Evolutionary conservation across 2,329 filamentous ascomycete genomes (phyloP), one percentile per base, ranked within the genome.

Genomic region (Aspergillus tanneri): DNA sequence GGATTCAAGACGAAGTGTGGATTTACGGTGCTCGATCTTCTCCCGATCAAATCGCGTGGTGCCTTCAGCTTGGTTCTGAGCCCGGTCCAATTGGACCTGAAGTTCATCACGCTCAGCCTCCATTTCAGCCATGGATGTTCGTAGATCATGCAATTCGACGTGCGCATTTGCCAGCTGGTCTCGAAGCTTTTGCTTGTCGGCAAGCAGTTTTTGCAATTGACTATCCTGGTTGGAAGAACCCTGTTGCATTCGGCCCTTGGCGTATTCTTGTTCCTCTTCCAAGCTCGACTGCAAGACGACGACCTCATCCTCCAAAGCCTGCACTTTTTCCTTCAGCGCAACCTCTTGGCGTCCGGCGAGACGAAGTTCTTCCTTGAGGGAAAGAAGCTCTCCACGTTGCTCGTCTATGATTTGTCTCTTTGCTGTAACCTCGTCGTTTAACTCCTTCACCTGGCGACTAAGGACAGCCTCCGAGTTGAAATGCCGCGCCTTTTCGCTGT

Each of bases 221-320:
- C 70, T 69, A 28, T 80, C 83, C 18, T 79, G 73, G 38, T 85
- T 82, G n/a, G 75, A 73, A 11, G 85, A 71, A 47, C 82, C 79
- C 52, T 75, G 76, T 56, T 77, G 79, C 34, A 84, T 68, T 32
- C 79, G 77, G 23, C 77, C 73, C 39, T 81, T 79, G 5, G 79
- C 78, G 49, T 81, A 78, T 54, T 85, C 81, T 35, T 79, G 78
- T 63, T 86, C 84, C 50, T 85, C 80, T 41, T 87, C 84, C 35
- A 85, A 68, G 28, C 78, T 80, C 18, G 77, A 75, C 64, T 90
- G 86, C 11, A 91, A 70, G 22, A 88, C 81, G 44, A 88, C 84
- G n/a, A 90, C 77, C 63, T 90, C 87, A 55, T 90, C 87, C 62
- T 91, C 86, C 16, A 91, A 67, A 6, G 78, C 77, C 48, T 86